Evolutionary conservation across 1,139 yeast species (phyloP), one percentile per base, ranked within the genome.

Genomic region (Geotrichum australiense): DNA sequence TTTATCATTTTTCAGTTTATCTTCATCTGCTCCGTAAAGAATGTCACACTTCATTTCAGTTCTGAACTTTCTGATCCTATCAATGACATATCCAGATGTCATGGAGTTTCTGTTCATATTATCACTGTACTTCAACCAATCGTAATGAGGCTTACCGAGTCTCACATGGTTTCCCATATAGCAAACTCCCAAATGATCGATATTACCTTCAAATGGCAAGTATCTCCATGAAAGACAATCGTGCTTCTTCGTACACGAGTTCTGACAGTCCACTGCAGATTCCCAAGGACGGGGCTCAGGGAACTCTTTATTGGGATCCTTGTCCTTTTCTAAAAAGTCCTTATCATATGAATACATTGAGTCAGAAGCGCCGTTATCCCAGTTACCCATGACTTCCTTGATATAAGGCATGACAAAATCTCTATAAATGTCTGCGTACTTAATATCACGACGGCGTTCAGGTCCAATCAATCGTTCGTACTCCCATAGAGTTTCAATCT

Each of bases 401-500:
- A 62, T 52, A 43, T 52, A 60, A 1, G 67, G 67, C 29, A 53
- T 49, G 28, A 54, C 42, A 38, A 62, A 59, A 42, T 64, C 66
- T 5, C 55, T 51, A 47, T 64, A 64, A 6, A 60, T 46, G 36
- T 63, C 64, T 30, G 51, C 48, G 45, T 54, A 59, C 4, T 55
- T 55, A 35, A 63, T 54, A 24, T 51, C 50, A 14, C 46, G 42
- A 25, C 58, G 51, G 37, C 53, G 47, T 20, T 54, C 48, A 4
- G 58, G 56, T 8, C 55, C 54, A 37, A 53, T 42, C 20, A 55
- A 41, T 20, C 56, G 52, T 38, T 64, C 67, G 48, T 63, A 64
- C 43, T 62, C 66, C 58, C 58, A 63, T 27, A 64, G 48, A 16
- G 52, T 42, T 48, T 63, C 66, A 29, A 61, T 52, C 24, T 63